phyloP scores from a whole-genome alignment of 2,329 filamentous ascomycete genomes.

The Sclerotinia nivalis region DNA sequence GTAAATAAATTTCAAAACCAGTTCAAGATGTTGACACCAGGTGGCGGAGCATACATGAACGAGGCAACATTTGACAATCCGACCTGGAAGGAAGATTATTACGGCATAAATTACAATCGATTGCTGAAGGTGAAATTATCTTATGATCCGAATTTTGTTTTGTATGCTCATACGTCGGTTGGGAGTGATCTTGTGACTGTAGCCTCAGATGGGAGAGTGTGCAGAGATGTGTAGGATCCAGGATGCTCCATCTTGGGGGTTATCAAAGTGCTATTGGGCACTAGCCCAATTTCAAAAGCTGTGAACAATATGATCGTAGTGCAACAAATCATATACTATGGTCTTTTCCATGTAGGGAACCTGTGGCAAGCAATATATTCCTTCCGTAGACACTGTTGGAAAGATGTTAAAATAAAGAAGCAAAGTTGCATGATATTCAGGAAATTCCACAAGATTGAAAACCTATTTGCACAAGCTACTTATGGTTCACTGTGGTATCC shows the following conservation, averaged over 20 bases:
- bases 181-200: background rate
- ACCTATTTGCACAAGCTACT: background rate
- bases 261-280: too few species aligned
- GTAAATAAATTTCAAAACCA: background rate
- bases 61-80: background rate
- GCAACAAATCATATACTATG: background rate
- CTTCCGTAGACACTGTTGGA: background rate
- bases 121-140: background rate
- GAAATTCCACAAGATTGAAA: background rate
- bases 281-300: background rate
- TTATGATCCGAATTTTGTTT: background rate
- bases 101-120: background rate
- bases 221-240: background rate
- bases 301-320: background rate
- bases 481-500: background rate
- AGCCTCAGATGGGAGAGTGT: background rate
- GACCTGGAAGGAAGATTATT: background rate
- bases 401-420: background rate
- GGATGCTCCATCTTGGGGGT: too few species aligned
- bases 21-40: background rate
- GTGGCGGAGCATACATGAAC: background rate
- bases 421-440: background rate
- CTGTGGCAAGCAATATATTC: background rate
- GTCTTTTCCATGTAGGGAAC: accelerated
- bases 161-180: background rate